Conservation (phyloP, 2,329 filamentous ascomycete species). For the Calonectria crousiana region DNA sequence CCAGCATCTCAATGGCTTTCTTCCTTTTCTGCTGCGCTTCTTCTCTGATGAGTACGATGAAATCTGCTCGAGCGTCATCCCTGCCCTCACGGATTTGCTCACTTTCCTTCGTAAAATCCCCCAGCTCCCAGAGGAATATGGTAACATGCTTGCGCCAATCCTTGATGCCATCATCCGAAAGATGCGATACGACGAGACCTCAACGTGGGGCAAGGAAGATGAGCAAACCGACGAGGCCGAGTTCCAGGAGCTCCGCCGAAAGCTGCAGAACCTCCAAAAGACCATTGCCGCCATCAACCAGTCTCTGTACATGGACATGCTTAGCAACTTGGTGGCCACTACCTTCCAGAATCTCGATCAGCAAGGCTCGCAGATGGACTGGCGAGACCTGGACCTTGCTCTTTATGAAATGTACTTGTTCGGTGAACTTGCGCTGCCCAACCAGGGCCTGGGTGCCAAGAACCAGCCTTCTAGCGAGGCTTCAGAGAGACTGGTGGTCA, state of each 20-base stretch:
- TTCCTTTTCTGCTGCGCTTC: conserved; percentile 90
- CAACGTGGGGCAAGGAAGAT: conserved; percentile 92
- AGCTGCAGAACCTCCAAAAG: conserved; percentile 91
- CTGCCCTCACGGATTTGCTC: conserved; percentile 90
- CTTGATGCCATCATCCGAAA: conserved; percentile 93
- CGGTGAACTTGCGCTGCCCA: conserved; percentile 91
- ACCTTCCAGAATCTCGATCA: conserved; percentile 87
- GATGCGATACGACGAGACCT: conserved; percentile 97
- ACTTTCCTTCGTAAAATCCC: conserved; percentile 89
- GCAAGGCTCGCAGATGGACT: conserved; percentile 82
- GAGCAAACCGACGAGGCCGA: conserved; percentile 97
- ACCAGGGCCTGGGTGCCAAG: conserved; percentile 88
- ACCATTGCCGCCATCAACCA: conserved; percentile 92
- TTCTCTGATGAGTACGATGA: conserved; percentile 99
- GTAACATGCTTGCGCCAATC: conserved; percentile 87
- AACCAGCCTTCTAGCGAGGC: conserved; percentile 83
- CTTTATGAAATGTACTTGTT: conserved; percentile 96
- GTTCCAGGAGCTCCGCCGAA: conserved; percentile 93
- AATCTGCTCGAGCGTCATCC: conserved; percentile 95
- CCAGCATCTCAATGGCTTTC: conserved; percentile 83
- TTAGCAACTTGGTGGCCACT: conserved; percentile 88
- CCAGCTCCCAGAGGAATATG: conserved; percentile 79
- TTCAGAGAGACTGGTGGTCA: conserved; percentile 83
- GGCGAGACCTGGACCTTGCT: conserved; percentile 94
- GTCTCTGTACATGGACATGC: conserved; percentile 85